Base-by-base conservation (phyloP, 2,329 filamentous ascomycete genomes). In the Fusarium guadeloupense region DNA sequence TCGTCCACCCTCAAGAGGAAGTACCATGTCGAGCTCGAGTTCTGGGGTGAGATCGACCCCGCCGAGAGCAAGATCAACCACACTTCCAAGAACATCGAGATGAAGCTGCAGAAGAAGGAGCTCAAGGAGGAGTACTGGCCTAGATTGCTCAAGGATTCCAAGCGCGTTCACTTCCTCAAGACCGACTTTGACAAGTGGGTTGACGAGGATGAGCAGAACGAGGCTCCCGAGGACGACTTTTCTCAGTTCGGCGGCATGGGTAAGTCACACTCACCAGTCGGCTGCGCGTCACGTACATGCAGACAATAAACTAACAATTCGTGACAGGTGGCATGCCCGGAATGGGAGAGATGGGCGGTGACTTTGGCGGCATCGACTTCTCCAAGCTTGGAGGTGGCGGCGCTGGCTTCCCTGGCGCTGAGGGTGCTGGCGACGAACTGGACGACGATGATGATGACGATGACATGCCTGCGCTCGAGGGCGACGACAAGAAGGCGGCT, bases 111-210 rank as follows among this genome's bases (percentile, higher is more conserved):
- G 80, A 99, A 99, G 91, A 97, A 97, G 89, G 93, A 96, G 74
- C 85, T 95, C 66, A 91, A 93, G 80, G 87, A 92, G 73, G 92
- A 95, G 79, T 98, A 89, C 86, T 99, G 95, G 95, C 93, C 93
- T 63, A 88, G 95, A 65, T 85, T 99, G 72, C 85, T 97, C 76
- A 97, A 97, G 88, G 91, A 94, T 59, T 78, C 82, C 68, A 89
- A 92, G 85, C 97, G 92, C 83, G 81, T 91, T 50, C 95, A 98
- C 81, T 99, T 93, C 86, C 80, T 99, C 73, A 97, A 97, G 89
- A 98, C 95, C 66, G 90, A 99, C 81, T 99, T 99, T 72, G 93
- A 97, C 83, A 97, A 97, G 90, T 97, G 93, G 93, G 91, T 97
- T 72, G 93, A 97, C 70, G 92, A 97, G 86, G 93, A 99, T 75